These are phyloP conservation scores for Bigelowiella natans DNA, from an alignment of 78 protist species.

Conservation along the genomic window DNA sequence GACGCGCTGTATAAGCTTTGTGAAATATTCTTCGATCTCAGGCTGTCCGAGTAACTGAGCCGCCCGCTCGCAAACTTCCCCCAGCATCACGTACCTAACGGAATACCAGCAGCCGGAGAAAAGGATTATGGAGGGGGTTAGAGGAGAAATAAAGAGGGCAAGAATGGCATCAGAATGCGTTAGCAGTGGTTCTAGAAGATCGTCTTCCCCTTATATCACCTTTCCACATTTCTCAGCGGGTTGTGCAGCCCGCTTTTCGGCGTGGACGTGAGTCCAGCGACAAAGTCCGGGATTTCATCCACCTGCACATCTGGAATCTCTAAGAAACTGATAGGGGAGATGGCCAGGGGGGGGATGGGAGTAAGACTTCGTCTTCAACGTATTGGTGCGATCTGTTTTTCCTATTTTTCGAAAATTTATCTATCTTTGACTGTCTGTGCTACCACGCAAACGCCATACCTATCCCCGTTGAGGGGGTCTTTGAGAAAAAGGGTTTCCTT, in stretches of 20 bases:
- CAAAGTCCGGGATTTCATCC: slow-evolving; percentile 11
- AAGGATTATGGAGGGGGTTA: too few relatives aligned
- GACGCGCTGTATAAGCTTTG: slow-evolving; percentile 24
- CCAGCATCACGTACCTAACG: background rate
- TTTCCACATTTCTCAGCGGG: slow-evolving; percentile 23
- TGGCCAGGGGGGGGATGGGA: background rate
- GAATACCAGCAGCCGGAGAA: too few relatives aligned
- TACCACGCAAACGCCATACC: too few relatives aligned
- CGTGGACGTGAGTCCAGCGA: background rate
- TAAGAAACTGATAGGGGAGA: background rate
- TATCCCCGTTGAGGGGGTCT: slow-evolving; percentile 18
- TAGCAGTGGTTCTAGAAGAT: too few relatives aligned
- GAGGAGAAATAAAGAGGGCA: too few relatives aligned
- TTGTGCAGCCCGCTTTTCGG: slow-evolving; percentile 39
- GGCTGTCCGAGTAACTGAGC: slow-evolving; percentile 5
- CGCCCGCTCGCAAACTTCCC: background rate
- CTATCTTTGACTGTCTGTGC: background rate
- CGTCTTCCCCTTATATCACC: too few relatives aligned
- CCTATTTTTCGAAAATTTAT: background rate
- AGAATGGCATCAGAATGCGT: too few relatives aligned
- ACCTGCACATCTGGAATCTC: background rate
- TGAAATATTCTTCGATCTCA: slow-evolving; percentile 12
- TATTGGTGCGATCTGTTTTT: background rate
- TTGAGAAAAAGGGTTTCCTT: background rate
- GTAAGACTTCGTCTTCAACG: background rate